Base-by-base conservation (phyloP, 768 basidiomycete genomes). In the Cystobasidium tubakii region DNA sequence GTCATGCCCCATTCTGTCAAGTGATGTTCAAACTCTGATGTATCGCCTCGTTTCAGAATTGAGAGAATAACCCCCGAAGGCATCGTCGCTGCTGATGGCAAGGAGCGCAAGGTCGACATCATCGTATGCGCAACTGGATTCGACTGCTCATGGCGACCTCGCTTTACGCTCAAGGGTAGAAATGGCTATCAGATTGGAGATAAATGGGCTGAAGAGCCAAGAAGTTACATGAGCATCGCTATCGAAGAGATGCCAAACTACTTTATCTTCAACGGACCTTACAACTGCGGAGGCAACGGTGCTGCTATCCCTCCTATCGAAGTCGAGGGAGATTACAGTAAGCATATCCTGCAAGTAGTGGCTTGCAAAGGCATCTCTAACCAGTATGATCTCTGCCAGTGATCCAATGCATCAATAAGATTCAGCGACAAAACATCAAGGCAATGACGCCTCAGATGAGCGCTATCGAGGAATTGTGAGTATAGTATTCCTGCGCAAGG, bases 41-140 rank as follows among this genome's bases (percentile, higher is more conserved):
- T 12, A 17, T 60, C 31, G 29, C 25, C 7, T 27, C 39, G 6
- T 4, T 27, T 34, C 63, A 65, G 27, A 53, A 74, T 74, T 66
- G 29, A 31, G 33, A 12, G 27, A 21, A 39, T 76, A 27, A 73
- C 64, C 12, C 62, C 43, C 39, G 74, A 19, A 17, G 76, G 76
- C 4, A 39, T 76, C 25, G 21, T 63, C 29, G 54, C 31, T 31
- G 69, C 39, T 27, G 66, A 76, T 44, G 76, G 76, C 34, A 50
- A 34, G 17, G 34, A 76, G 27, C 53, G 64, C 42, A 73, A 76
- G 21, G 73, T 66, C 34, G 76, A 77, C 42, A 60, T 63, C 21
- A 73, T 77, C 36, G 44, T 76, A 34, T 77, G 76, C 55, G 76
- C 76, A 1, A 77, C 76, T 31, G 76, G 76, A 1, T 77, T 77